Evolutionary conservation across 1,139 yeast genomes (phyloP), one percentile per base, ranked within the genome.

Genomic region (Hansenula sp.): DNA sequence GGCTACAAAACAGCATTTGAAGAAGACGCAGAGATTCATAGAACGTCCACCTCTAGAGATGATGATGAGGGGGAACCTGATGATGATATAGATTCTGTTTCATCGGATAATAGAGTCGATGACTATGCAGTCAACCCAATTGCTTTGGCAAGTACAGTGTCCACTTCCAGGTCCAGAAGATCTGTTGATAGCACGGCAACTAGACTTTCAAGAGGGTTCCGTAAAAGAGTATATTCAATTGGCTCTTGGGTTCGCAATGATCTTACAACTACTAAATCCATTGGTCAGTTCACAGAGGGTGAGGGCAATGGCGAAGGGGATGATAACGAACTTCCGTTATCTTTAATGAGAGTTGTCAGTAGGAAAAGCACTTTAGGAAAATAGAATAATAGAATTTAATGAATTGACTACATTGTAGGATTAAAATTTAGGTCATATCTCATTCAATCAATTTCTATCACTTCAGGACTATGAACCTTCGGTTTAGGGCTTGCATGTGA

Each of bases 391-490:
- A n/a, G 13, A 17, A 5, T n/a, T 12, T 27, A 27, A n/a, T n/a
- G n/a, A n/a, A n/a, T n/a, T 6, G 4, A n/a, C 17, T 16, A 27
- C 14, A 32, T 50, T 66, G 82, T 24, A 9, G 24, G 24, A 21
- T 21, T 9, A 9, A 24, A 4, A 8, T 8, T 4, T 24, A 24
- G 12, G 12, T 8, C 8, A 7, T 24, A 8, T 24, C 4, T 8
- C 12, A 24, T 8, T 24, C 26, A 24, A 62, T 87, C 95, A 48
- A 87, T 84, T 56, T 85, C 89, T 46, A 87, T 85, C 25, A 77
- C 75, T 47, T 86, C 95, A 0, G 94, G 92, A 50, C 87, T 79
- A 40, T 81, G 76, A 63, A 66, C 75, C 42, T 64, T 61, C 7
- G 62, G 56, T 66, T 67, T 48, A 60, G 75, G 56, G 47, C 74